Conservation (phyloP, 2,329 filamentous ascomycete species). For the Atkinsonella hypoxylon region DNA sequence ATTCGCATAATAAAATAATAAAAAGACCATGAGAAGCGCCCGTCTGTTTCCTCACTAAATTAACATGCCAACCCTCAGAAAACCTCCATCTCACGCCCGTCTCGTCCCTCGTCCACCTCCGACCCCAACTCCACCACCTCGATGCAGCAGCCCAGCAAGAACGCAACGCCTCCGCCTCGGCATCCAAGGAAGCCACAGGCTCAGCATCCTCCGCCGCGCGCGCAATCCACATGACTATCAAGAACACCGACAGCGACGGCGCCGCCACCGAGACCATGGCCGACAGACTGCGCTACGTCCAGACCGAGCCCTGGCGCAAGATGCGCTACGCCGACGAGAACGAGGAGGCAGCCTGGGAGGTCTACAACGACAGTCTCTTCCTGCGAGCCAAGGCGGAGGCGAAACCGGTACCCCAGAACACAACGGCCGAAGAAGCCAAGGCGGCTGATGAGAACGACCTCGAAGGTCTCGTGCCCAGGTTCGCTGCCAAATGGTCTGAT, state of each 20-base stretch:
- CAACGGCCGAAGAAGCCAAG: constrained; percentile 4
- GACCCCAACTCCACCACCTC: constrained; percentile 85
- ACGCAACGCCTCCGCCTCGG: constrained; percentile 27
- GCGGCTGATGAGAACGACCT: constrained; percentile 15
- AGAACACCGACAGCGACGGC: constrained; percentile 57
- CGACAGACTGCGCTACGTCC: constrained; percentile 62
- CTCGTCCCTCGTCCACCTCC: constrained; percentile 73
- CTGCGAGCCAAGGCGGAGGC: constrained; percentile 13
- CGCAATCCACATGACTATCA: constrained; percentile 79
- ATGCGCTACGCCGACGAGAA: constrained; percentile 77
- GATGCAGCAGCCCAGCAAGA: constrained; percentile 72
- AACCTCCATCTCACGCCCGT: constrained; percentile 80
- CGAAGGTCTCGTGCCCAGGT: constrained; percentile 25
- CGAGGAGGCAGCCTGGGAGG: constrained; percentile 59
- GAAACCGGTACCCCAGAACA: constrained; percentile 5
- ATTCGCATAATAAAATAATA: neutral
- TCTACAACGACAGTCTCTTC: constrained; percentile 61
- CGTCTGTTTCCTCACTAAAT: neutral
- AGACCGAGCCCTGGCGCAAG: constrained; percentile 70
- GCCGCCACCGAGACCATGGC: constrained; percentile 60
- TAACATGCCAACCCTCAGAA: constrained; percentile 33
- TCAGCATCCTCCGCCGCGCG: constrained; percentile 43
- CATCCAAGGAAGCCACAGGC: constrained; percentile 23
- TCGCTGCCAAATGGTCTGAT: constrained; percentile 31
- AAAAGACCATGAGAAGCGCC: neutral